Conservation (phyloP, 2,329 filamentous ascomycete genomes). For the Fusarium sp. region DNA sequence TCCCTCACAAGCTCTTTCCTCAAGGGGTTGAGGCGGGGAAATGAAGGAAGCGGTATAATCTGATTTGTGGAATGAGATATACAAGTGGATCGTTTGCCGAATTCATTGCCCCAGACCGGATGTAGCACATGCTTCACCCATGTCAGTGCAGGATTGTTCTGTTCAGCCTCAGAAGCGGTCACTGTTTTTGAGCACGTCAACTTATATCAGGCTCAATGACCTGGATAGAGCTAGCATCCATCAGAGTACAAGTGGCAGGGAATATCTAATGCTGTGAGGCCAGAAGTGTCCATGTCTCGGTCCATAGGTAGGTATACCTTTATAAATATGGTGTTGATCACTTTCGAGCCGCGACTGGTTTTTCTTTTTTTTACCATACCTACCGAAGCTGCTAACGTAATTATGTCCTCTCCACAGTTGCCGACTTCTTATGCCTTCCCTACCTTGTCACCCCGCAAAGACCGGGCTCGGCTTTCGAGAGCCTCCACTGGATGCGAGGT, state of each 20-base stretch:
- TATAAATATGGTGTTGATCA: neutral
- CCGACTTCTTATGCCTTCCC: neutral
- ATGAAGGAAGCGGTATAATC: slow-evolving; percentile 15
- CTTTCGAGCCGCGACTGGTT: neutral
- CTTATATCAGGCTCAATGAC: neutral
- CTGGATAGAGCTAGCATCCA: neutral
- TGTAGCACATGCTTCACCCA: slow-evolving; percentile 11
- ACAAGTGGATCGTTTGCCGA: slow-evolving; percentile 6
- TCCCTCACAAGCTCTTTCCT: slow-evolving; percentile 19
- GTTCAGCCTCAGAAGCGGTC: slow-evolving; percentile 25
- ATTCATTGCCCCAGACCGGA: slow-evolving; percentile 21
- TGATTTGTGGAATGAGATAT: slow-evolving; percentile 24
- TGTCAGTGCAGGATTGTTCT: neutral
- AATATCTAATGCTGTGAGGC: neutral
- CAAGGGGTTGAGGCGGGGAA: slow-evolving; percentile 27
- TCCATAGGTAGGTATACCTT: neutral
- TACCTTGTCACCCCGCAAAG: slow-evolving; percentile 25
- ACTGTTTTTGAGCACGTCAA: neutral
- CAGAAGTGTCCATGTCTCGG: neutral
- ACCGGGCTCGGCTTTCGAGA: neutral
- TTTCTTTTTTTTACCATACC: neutral
- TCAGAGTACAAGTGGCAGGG: neutral
- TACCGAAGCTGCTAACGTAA: neutral
- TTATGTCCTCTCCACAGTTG: slow-evolving; percentile 3
- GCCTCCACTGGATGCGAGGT: neutral